phyloP scores from a whole-genome alignment of 2,329 filamentous ascomycete genomes.

The Berkeleyomyces rouxiae region DNA sequence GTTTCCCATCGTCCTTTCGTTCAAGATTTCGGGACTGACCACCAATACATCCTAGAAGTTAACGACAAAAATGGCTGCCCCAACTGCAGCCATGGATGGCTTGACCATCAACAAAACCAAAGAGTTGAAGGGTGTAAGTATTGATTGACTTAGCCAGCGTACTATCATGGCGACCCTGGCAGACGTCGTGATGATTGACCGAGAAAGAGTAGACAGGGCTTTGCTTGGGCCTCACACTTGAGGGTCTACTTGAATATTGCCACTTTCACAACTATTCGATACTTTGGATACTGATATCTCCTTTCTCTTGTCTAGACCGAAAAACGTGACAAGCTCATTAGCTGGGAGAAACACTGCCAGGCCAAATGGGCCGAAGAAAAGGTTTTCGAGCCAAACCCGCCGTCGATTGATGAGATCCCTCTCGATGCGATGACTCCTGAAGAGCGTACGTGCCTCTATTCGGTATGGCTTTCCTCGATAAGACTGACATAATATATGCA shows the following conservation, averaged over 20 bases:
- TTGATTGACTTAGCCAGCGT: not conserved
- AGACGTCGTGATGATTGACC: not conserved
- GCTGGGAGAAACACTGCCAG: slow-evolving; percentile 70
- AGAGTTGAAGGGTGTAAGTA: slow-evolving; percentile 40
- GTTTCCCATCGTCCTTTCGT: not conserved
- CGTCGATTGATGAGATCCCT: slow-evolving; percentile 60
- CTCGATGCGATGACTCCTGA: slow-evolving; percentile 55
- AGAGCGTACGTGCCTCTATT: slow-evolving; percentile 27
- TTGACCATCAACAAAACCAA: slow-evolving; percentile 41
- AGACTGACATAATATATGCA: not conserved
- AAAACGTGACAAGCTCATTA: slow-evolving; percentile 68
- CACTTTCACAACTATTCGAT: no score
- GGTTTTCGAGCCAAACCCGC: slow-evolving; percentile 76
- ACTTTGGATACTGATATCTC: not conserved
- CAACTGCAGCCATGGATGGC: slow-evolving; percentile 31
- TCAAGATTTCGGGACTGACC: not conserved
- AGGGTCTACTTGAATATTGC: slow-evolving; percentile 10
- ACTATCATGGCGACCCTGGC: not conserved
- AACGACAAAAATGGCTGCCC: slow-evolving; percentile 12
- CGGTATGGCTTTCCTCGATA: not conserved
- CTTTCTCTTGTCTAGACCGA: slow-evolving; percentile 43
- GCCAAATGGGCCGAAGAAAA: slow-evolving; percentile 49
- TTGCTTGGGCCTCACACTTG: not conserved
- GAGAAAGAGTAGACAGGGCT: not conserved
- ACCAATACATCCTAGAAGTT: not conserved